A percentile compares a stretch with the other conserved stretches of the same genome.
phyloP scores from a whole-genome alignment of 495 filamentous ascomycete species.

The Penicillium paradoxum region DNA sequence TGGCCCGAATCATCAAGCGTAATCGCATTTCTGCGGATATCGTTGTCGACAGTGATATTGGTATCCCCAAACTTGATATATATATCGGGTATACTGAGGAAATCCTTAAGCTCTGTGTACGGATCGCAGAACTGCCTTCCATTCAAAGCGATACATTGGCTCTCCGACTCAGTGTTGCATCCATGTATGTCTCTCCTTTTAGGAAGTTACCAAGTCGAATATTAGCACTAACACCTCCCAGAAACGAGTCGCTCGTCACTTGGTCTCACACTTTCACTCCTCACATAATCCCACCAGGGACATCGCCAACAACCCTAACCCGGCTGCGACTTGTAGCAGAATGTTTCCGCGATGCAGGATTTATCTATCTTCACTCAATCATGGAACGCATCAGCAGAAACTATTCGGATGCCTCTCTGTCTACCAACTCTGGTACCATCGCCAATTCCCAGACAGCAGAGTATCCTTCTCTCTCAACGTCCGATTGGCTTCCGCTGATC shows the following conservation, averaged over 20 bases:
- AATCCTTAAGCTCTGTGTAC: slow-evolving; percentile 36
- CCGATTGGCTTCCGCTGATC: slow-evolving; percentile 17
- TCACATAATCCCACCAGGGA: slow-evolving; percentile 34
- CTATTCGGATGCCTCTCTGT: neutral
- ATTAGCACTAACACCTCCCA: slow-evolving; percentile 4
- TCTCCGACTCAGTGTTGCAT: slow-evolving; percentile 26
- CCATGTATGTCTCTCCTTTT: slow-evolving; percentile 25
- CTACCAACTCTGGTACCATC: neutral
- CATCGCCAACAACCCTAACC: slow-evolving; percentile 24
- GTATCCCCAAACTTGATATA: slow-evolving; percentile 34
- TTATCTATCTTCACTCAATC: slow-evolving; percentile 40
- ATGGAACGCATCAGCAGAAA: slow-evolving; percentile 27
- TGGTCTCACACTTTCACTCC: slow-evolving; percentile 32
- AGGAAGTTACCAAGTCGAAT: neutral
- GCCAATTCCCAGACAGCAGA: neutral
- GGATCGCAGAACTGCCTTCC: slow-evolving; percentile 33
- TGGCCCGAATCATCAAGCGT: slow-evolving; percentile 38
- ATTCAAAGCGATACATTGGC: slow-evolving; percentile 23
- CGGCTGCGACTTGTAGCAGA: slow-evolving; percentile 43
- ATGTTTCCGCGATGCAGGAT: slow-evolving; percentile 41
- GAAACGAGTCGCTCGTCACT: slow-evolving; percentile 33
- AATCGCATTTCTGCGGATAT: slow-evolving; percentile 13
- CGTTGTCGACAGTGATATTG: slow-evolving; percentile 22
- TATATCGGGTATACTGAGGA: slow-evolving; percentile 45
- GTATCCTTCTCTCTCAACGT: neutral